Evolutionary conservation across 2,329 filamentous ascomycete genomes (phyloP), one percentile per base, ranked within the genome.

Genomic region (Ascochyta koolunga): DNA sequence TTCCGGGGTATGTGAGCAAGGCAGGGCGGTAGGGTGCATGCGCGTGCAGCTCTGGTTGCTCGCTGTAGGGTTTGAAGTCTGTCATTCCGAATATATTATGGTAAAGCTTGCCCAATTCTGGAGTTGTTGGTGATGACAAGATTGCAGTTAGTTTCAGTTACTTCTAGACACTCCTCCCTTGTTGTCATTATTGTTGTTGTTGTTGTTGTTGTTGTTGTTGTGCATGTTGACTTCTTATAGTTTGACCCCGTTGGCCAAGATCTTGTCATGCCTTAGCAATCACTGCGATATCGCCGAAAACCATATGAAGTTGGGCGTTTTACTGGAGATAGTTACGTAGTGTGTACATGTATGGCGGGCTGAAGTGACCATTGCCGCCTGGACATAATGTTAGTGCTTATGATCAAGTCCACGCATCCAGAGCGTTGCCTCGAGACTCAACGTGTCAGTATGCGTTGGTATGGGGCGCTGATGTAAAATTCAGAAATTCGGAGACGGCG

Each of bases 1-100:
- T 69, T 2, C 57, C 62, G 3, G 65, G 65, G 10, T 64, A 60
- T 16, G 65, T 69, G 38, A 68, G 56, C 46, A 60, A 50, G 8
- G 62, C 59, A 7, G 64, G 52, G 24, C 66, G 61, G 33, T 67
- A 67, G 0, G 62, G 60, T 11, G 66, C 65, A 8, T 58, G 43
- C 7, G 62, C 49, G 25, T 69, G 66, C 33, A 69, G 59, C 22
- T 59, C 58, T 15, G 59, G 58, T 21, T 68, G 66, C 50, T 69
- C 60, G 55, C 45, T 59, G 57, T 58, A 69, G 19, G 64, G 59
- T 35, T 57, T 61, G 44, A 54, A 48, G 3, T 43, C 53, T 19
- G 52, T 48, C 65, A 67, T 69, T 10, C 25, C 58, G 52, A 38
- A 37, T 5, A 11, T 27, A 13, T 24, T 10, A 27, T 31, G 4